phyloP scores from a whole-genome alignment of 352 stramenopile species.

The Pythium plurisporium region DNA sequence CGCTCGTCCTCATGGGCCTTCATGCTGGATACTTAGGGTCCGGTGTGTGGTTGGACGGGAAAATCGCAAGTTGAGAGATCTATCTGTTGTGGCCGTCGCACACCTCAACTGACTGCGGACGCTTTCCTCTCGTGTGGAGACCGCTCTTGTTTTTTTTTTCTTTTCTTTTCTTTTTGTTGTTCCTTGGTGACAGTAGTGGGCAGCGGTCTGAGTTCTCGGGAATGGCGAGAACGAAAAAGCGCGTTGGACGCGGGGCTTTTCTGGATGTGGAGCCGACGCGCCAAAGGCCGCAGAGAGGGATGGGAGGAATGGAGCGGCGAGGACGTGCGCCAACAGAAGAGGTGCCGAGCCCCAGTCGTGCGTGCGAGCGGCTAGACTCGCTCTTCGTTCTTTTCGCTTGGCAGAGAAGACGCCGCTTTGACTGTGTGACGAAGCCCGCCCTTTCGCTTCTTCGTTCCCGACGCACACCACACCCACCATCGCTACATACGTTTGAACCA shows the following conservation, averaged over 20 bases:
- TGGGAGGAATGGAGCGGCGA: neutral
- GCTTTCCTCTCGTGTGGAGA: neutral
- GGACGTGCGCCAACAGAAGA: neutral
- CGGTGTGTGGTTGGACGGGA: neutral
- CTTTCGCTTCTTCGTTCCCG: neutral
- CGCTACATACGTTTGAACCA: no score
- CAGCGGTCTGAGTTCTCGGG: neutral
- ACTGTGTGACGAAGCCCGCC: conserved; percentile 1
- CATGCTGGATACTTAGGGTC: neutral
- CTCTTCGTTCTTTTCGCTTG: neutral
- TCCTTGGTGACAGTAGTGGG: no score
- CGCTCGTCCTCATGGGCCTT: conserved; percentile 4
- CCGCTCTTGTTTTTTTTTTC: neutral
- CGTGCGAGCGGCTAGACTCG: neutral
- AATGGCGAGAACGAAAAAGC: no score
- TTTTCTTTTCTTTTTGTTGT: no score
- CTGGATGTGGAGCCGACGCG: no score
- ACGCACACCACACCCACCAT: neutral
- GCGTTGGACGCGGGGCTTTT: no score
- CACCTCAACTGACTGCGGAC: conserved; percentile 2
- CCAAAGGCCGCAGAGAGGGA: no score
- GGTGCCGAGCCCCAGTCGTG: neutral
- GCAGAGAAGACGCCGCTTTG: conserved; percentile 7
- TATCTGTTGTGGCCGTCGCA: no score
- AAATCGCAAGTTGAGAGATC: no score